Base-by-base conservation (phyloP, 116 monocot species). In the Iris pallida region DNA sequence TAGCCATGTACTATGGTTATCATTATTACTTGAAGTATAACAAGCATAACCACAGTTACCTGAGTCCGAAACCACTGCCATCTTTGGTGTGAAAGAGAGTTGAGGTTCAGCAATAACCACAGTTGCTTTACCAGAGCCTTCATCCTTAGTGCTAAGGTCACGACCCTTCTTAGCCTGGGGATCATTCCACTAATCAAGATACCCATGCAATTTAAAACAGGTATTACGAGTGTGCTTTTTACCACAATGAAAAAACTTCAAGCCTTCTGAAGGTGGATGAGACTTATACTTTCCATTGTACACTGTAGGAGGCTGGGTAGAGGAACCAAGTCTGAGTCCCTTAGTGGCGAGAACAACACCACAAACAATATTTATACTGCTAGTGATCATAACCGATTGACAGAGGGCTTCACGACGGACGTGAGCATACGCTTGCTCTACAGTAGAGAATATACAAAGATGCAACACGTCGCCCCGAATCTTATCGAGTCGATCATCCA, bases 121-220 rank as follows among this genome's bases (percentile, higher is more conserved):
- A n/a, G n/a, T n/a, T n/a, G n/a, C n/a, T 49, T 30, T 17, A 48
- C 70, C 45, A 1, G 4, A 3, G 20, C 59, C 19, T 47, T 18
- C 57, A 48, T 6, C 45, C 16, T 8, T 47, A 0, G 55, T 7
- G 10, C 16, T 55, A n/a, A 30, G 64, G n/a, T n/a, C n/a, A n/a
- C n/a, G n/a, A n/a, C n/a, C n/a, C n/a, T n/a, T n/a, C n/a, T n/a
- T n/a, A n/a, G n/a, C n/a, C n/a, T n/a, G n/a, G n/a, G n/a, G n/a
- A n/a, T n/a, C n/a, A n/a, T n/a, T n/a, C n/a, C n/a, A n/a, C 70
- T 64, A 77, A n/a, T 70, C 56, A 55, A 30, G 64, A 49, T 71
- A 77, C 12, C 64, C 76, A 68, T 70, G 63, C 30, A 76, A n/a
- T n/a, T 76, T 70, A 40, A 56, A 76, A 42, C 76, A 76, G 42